These are phyloP conservation scores for Backusella liffmaniae DNA, from an alignment of 192 early-diverging fungal species.

Conservation along the genomic window DNA sequence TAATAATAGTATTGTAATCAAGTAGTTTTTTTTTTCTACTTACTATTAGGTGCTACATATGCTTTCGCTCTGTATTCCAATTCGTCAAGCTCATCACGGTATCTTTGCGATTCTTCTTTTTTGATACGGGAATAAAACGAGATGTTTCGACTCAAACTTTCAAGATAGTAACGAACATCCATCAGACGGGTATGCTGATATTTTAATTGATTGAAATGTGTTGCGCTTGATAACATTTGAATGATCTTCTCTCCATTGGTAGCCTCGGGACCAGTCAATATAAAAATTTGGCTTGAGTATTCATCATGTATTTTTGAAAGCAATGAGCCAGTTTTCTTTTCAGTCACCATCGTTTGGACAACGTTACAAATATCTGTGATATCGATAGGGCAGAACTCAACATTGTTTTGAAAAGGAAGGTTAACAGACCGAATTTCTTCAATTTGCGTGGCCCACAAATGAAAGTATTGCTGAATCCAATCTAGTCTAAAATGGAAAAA, in stretches of 20 bases:
- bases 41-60: slow-evolving; percentile 24
- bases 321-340: background rate
- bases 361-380: slow-evolving; percentile 28
- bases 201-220: slow-evolving; percentile 4
- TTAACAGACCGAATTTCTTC: slow-evolving; percentile 18
- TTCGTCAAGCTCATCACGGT: slow-evolving; percentile 16
- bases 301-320: background rate
- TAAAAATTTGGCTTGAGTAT: slow-evolving; percentile 23
- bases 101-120: slow-evolving; percentile 23
- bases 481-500: slow-evolving; percentile 20
- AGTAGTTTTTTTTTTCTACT: background rate
- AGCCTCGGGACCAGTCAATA: slow-evolving; percentile 21
- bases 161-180: slow-evolving; percentile 26
- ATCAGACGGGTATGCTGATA: slow-evolving; percentile 21
- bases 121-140: slow-evolving; percentile 37
- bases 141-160: slow-evolving; percentile 21
- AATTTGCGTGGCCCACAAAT: slow-evolving; percentile 24
- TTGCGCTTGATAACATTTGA: slow-evolving; percentile 16
- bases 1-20: background rate
- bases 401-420: slow-evolving; percentile 17
- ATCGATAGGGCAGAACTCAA: slow-evolving; percentile 30
- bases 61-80: slow-evolving; percentile 22
- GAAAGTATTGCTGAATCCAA: slow-evolving; percentile 30
- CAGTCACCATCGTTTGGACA: slow-evolving; percentile 18
- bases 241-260: slow-evolving; percentile 17